Evolutionary conservation across 225 moss, liverwort and hornwort genomes (phyloP), one percentile per base, ranked within the genome.

Genomic region (Polytrichum formosum): DNA sequence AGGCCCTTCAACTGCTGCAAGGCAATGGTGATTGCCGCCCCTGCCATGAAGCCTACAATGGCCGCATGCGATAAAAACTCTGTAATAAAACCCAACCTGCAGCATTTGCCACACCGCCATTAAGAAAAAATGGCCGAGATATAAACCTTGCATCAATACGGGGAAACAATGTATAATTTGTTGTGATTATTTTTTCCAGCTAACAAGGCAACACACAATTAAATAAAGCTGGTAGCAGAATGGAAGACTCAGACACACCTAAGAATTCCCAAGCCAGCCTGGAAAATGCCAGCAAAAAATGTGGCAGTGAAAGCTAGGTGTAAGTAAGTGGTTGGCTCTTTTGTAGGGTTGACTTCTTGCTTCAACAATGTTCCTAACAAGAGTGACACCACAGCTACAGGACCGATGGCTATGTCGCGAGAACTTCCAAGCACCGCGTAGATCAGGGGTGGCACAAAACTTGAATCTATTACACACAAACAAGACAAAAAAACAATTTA

Each of bases 31-130:
- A 90, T 19, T 0, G 96, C 96, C 0, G 96, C 93, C 29, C 96
- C 96, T 0, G 92, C 89, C 96, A 97, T 97, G 67, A 97, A 97
- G 0, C 96, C 96, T 10, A 93, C 68, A 25, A 97, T 88, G 16
- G 86, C 86, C 26, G 96, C 92, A 67, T 97, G 93, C 4, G 96
- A 93, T 5, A 97, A 84, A 69, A 92, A 97, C 61, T 92, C 86
- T 65, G 82, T 93, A 30, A 97, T 53, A 22, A 98, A 98, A 0
- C 97, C 97, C 28, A 98, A 74, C n/a, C 97, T 93, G 75, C 8
- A 58, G 21, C 9, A 58, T 6, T 58, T 13, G 4, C 16, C 46
- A 9, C 3, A 10, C 46, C 13, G 46, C 26, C 26, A 21, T 23
- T 67, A 20, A 13, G 46, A 16, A 16, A 46, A 46, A 16, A 46